Conservation (phyloP, 2,329 filamentous ascomycete species). For the Davidsoniella eucalypti region DNA sequence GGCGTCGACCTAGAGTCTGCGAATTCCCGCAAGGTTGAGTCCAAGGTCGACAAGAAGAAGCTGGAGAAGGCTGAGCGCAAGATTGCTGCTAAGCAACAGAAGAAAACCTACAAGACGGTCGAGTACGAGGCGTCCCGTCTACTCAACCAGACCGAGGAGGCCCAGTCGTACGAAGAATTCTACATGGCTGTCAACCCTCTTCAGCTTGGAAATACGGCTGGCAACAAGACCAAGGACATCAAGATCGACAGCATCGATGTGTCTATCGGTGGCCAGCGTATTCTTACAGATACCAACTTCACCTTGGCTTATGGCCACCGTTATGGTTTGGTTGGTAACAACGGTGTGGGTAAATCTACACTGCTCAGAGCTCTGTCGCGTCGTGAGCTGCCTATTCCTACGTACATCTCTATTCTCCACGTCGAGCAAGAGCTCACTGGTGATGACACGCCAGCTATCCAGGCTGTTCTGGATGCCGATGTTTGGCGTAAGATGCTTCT, state of each 20-base stretch:
- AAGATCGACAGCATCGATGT: slow-evolving; percentile 95
- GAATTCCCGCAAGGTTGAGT: slow-evolving; percentile 86
- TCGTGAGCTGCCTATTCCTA: slow-evolving; percentile 86
- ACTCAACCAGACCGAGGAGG: slow-evolving; percentile 63
- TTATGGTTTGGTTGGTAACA: slow-evolving; percentile 96
- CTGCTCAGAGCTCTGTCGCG: slow-evolving; percentile 78
- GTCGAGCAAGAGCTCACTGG: slow-evolving; percentile 95
- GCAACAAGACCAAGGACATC: slow-evolving; percentile 94
- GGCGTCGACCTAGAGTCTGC: slow-evolving; percentile 87
- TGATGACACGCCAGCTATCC: slow-evolving; percentile 85
- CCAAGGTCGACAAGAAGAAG: slow-evolving; percentile 95
- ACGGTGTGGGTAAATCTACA: slow-evolving; percentile 98
- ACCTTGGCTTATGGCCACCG: slow-evolving; percentile 83
- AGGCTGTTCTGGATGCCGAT: slow-evolving; percentile 91
- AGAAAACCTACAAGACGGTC: slow-evolving; percentile 95
- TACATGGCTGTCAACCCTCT: slow-evolving; percentile 99
- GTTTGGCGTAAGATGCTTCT: slow-evolving; percentile 96
- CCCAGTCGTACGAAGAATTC: slow-evolving; percentile 96
- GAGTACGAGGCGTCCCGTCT: slow-evolving; percentile 91
- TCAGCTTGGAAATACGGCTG: slow-evolving; percentile 55
- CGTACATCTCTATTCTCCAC: slow-evolving; percentile 96
- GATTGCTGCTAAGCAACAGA: slow-evolving; percentile 94
- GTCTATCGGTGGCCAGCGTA: slow-evolving; percentile 74
- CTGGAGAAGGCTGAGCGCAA: slow-evolving; percentile 96
- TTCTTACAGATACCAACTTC: slow-evolving; percentile 76